Evolutionary conservation across 768 basidiomycete species (phyloP), one percentile per base, ranked within the genome.

Genomic region (Suillus plorans): DNA sequence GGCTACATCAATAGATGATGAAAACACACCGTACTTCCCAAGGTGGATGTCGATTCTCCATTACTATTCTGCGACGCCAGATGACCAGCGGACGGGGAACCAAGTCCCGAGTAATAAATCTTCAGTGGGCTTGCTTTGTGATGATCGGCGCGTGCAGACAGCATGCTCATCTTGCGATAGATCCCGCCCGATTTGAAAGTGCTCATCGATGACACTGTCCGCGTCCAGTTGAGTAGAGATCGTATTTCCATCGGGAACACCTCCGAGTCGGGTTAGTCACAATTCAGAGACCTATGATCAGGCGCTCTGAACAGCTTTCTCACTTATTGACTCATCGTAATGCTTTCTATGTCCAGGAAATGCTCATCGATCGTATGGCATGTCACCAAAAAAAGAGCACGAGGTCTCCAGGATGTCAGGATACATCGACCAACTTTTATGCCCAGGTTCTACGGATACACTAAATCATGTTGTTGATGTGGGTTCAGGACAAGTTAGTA

Each of bases 361-460:
- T 59, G 18, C 47, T 42, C 53, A 28, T 25, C 36, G 62, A 25
- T 44, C 65, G 34, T 73, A 74, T 39, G 88, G 90, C 18, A 88
- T 90, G 84, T 90, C 89, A 5, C 89, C 89, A 6, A 92, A 92
- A 73, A 92, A 92, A 72, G 77, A 78, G 3, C 90, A 92, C 67
- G 91, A 92, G 72, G 89, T 92, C 55, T 68, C 76, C 1, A 82
- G 84, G 57, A 91, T 91, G 89, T 77, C 81, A 20, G 73, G 80
- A 8, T 89, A 85, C 74, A 78, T 89, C 34, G 70, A 74, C 45
- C 70, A 69, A 20, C 71, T 88, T 37, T 60, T 68, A 31, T 60
- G 64, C 31, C 64, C 73, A 79, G 52, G 67, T 37, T 64, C 70
- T 45, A 74, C 53, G 47, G 72, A 22, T 56, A 59, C 69, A 36